A percentile compares a stretch with the other conserved stretches of the same genome.
Evolutionary conservation across 352 stramenopile species (phyloP).

Genomic region (Phytophthora parvispora): DNA sequence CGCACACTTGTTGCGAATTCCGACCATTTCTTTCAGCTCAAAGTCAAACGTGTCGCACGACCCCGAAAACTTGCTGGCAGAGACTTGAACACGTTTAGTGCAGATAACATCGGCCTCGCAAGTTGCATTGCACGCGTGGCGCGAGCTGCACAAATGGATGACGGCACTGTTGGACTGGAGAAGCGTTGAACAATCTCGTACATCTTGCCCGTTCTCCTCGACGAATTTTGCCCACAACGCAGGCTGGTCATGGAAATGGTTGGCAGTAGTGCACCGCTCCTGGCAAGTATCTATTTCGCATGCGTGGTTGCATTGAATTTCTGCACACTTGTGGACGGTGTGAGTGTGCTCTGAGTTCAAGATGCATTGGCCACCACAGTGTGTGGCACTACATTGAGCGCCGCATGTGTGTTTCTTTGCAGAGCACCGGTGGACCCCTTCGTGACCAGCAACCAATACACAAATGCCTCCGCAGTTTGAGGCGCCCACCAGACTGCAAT

Average conservation of each 20-base stretch:
- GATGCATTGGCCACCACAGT: constrained; percentile 45
- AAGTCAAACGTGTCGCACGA: constrained; percentile 47
- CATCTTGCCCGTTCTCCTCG: constrained; percentile 29
- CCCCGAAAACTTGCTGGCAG: constrained; percentile 42
- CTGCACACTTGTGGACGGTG: constrained; percentile 45
- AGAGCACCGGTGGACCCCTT: constrained; percentile 44
- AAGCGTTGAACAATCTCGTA: neutral
- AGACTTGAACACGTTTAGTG: constrained; percentile 39
- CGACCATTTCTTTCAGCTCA: constrained; percentile 47
- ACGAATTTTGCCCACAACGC: constrained; percentile 23
- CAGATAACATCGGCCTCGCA: constrained; percentile 53
- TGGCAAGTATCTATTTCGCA: constrained; percentile 48
- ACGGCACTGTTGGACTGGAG: neutral
- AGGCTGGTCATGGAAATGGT: constrained; percentile 53
- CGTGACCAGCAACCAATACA: constrained; percentile 33
- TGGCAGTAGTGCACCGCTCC: constrained; percentile 33
- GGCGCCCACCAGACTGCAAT: constrained; percentile 31
- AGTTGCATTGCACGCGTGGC: constrained; percentile 32
- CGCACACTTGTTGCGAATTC: constrained; percentile 40
- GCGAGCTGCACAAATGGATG: constrained; percentile 39
- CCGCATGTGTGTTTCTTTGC: constrained; percentile 47
- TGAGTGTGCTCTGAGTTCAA: constrained; percentile 37
- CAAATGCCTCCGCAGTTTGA: constrained; percentile 48
- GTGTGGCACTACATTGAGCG: constrained; percentile 33
- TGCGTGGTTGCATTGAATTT: constrained; percentile 37